phyloP scores from a whole-genome alignment of 2,329 filamentous ascomycete species.

The Paecilomyces variotii region DNA sequence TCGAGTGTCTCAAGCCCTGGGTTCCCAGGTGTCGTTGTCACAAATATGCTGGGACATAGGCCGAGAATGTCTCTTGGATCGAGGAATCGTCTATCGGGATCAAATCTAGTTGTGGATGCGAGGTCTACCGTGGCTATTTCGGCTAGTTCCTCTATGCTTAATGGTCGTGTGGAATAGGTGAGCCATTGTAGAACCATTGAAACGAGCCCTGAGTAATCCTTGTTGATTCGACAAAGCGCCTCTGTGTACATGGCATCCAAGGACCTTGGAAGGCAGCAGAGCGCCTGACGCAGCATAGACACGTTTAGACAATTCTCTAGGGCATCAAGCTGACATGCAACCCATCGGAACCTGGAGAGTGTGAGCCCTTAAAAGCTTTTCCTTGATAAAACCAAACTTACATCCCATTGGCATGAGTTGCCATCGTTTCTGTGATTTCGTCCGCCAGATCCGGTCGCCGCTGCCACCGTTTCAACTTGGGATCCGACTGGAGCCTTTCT shows the following conservation, averaged over 20 bases:
- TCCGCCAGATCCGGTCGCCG: constrained; percentile 2
- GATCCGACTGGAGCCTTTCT: constrained; percentile 5
- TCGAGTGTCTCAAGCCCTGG: not conserved
- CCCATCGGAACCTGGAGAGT: constrained; percentile 16
- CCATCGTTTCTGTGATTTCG: not conserved
- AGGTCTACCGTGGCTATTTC: constrained; percentile 20
- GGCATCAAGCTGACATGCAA: constrained; percentile 12
- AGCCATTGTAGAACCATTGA: constrained; percentile 18
- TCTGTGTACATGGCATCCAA: constrained; percentile 16
- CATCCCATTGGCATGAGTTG: constrained; percentile 7
- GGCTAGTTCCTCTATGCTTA: constrained; percentile 17
- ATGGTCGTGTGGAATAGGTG: constrained; percentile 14
- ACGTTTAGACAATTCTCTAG: constrained; percentile 8
- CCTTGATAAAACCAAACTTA: constrained; percentile 1
- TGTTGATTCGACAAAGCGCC: constrained; percentile 16
- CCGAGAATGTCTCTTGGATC: constrained; percentile 11
- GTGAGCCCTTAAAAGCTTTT: too few species aligned
- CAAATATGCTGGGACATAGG: constrained; percentile 11
- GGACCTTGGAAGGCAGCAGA: constrained; percentile 10
- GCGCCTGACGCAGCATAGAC: constrained; percentile 4
- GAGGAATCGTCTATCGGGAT: constrained; percentile 16
- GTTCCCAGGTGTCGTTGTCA: not conserved
- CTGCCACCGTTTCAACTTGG: constrained; percentile 4
- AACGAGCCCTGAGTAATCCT: constrained; percentile 9
- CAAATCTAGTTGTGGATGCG: constrained; percentile 10